A percentile compares a stretch with the other conserved stretches of the same genome.
These are phyloP conservation scores for Spatholobus suberectus DNA, from an alignment of 306 rosid species.

Conservation along the genomic window DNA sequence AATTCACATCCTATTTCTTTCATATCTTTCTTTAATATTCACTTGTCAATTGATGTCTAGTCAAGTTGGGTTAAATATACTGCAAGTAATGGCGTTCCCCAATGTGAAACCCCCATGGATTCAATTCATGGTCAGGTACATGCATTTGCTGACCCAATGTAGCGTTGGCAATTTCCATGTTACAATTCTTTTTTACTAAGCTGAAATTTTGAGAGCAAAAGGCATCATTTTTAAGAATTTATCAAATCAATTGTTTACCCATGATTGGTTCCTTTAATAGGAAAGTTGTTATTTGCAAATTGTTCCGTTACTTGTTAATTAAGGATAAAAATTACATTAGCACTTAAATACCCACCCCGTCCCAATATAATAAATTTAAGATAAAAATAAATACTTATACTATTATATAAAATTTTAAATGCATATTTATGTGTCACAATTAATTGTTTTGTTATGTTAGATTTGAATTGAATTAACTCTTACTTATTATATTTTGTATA, in stretches of 20 bases:
- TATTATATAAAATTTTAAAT: too few species aligned
- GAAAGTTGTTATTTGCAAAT: too few species aligned
- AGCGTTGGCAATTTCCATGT: neutral
- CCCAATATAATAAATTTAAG: too few species aligned
- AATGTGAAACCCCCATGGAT: neutral
- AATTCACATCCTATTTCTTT: neutral
- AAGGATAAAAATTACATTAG: too few species aligned
- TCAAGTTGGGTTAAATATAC: neutral
- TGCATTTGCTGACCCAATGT: neutral
- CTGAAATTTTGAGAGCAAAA: neutral
- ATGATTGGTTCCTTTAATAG: neutral
- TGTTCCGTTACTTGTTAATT: too few species aligned
- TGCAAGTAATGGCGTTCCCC: neutral
- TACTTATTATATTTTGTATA: too few species aligned
- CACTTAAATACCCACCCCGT: too few species aligned
- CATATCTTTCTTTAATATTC: neutral
- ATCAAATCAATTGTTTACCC: neutral
- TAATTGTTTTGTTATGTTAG: too few species aligned
- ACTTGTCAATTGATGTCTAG: neutral
- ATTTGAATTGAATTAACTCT: too few species aligned
- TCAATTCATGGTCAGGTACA: neutral
- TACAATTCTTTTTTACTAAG: neutral
- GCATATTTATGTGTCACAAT: too few species aligned
- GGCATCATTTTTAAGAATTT: neutral
- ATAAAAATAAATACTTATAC: too few species aligned